A percentile compares a stretch with the other conserved stretches of the same genome.
Evolutionary conservation across 164 flowering plant genomes (phyloP).

Genomic region (Vitis amurensis): DNA sequence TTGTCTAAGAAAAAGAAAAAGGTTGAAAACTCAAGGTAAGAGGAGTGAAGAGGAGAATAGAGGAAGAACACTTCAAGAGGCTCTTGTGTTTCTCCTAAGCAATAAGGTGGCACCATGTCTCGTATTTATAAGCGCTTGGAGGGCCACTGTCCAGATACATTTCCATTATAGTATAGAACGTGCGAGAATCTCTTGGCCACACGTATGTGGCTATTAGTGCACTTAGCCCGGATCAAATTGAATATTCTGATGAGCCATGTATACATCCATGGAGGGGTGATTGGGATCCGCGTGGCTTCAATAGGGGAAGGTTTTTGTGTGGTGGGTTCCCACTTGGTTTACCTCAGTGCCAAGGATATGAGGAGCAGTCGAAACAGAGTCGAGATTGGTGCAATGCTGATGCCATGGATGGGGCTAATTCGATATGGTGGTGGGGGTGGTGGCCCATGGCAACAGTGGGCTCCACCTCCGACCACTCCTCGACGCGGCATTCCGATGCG

Average conservation of each 20-base stretch:
- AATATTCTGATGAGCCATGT: conserved; percentile 27
- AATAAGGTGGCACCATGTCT: neutral
- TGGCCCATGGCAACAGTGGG: neutral
- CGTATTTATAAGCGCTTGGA: conserved; percentile 32
- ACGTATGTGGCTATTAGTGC: neutral
- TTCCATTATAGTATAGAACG: neutral
- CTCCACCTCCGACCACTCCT: neutral
- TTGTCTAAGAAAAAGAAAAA: neutral
- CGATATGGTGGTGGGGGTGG: neutral
- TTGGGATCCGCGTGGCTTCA: too few species aligned
- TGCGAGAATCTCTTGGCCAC: conserved; percentile 10
- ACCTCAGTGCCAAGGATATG: too few species aligned
- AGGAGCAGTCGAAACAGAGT: too few species aligned
- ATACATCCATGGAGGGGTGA: neutral
- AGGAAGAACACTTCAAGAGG: conserved; percentile 26
- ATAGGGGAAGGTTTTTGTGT: too few species aligned
- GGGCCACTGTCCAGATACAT: neutral
- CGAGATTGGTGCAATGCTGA: too few species aligned
- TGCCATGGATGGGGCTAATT: too few species aligned
- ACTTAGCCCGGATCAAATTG: conserved; percentile 19
- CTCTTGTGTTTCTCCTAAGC: conserved; percentile 37
- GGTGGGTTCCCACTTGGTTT: too few species aligned
- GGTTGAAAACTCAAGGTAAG: neutral
- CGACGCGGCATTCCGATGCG: conserved; percentile 1
- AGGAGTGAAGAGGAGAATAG: neutral